Evolutionary conservation across 2,329 filamentous ascomycete species (phyloP).

Genomic region (Cladosporium sphaerospermum): DNA sequence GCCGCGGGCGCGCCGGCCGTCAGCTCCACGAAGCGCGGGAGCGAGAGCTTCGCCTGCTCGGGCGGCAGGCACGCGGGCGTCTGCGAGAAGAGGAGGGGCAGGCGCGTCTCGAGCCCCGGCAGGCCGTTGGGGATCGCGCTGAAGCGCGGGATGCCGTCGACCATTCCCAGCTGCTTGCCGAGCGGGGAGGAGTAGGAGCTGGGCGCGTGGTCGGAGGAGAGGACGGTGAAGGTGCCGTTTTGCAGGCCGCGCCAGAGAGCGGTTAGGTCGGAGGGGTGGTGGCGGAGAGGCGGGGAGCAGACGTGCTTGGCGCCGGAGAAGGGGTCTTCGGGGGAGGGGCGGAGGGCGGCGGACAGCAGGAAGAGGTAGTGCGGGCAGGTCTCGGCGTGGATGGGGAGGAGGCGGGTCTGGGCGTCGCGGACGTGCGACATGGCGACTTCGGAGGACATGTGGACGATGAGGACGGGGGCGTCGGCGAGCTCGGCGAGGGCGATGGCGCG

Average conservation of each 20-base stretch:
- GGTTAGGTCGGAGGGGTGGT: constrained; percentile 29
- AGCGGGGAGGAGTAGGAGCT: constrained; percentile 33
- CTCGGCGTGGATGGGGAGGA: constrained; percentile 33
- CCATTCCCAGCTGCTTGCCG: constrained; percentile 34
- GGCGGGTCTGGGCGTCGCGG: constrained; percentile 29
- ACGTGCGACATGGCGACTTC: constrained; percentile 30
- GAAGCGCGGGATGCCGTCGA: constrained; percentile 33
- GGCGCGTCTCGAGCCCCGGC: constrained; percentile 38
- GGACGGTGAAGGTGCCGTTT: constrained; percentile 32
- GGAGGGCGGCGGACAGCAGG: constrained; percentile 28
- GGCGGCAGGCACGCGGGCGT: constrained; percentile 23
- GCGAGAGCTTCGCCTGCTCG: constrained; percentile 22
- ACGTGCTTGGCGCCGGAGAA: constrained; percentile 33
- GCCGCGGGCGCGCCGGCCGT: constrained; percentile 40
- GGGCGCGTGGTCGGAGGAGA: constrained; percentile 34
- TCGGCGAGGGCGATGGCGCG: constrained; percentile 46
- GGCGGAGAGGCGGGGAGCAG: constrained; percentile 30
- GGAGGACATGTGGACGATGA: constrained; percentile 49
- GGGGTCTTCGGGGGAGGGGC: constrained; percentile 27
- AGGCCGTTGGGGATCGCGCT: constrained; percentile 39
- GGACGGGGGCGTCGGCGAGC: constrained; percentile 46
- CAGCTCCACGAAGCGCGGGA: constrained; percentile 41
- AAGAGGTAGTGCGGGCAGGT: constrained; percentile 35
- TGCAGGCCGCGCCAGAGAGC: constrained; percentile 30
- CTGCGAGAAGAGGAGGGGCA: constrained; percentile 35